Evolutionary conservation across 2,329 filamentous ascomycete genomes (phyloP), one percentile per base, ranked within the genome.

Genomic region (Podosphaera fusca): DNA sequence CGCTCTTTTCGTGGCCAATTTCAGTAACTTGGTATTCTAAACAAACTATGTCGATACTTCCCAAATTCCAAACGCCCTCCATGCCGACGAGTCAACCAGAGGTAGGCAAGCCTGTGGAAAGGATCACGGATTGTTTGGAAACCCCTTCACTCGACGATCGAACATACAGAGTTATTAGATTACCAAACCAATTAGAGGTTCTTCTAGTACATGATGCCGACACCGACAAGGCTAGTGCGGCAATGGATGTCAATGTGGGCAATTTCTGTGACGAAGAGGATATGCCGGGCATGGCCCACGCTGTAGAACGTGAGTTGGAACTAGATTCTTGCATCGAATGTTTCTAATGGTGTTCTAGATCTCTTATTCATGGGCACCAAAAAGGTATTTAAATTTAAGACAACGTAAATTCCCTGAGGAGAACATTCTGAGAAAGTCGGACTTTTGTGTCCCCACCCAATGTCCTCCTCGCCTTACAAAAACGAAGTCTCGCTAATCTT

Each of bases 311-410:
- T 53, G 3, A 38, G 51, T 53, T 38, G 30, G 10, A 30, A 7
- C 12, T 10, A 2, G 36, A 53, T 6, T 2, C 62, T 42, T 14
- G 10, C 10, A 4, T 8, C 3, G 38, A 42, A 12, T 7, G 10
- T 7, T 38, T 10, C 51, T 53, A 14, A 53, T 38, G 7, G 6
- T 21, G 12, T 9, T 5, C 10, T 36, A 53, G 51, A 82, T 76
- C 73, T 95, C 61, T 74, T 98, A 31, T 98, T 98, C 73, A 96
- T 98, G 92, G 92, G 92, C 55, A 98, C 92, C 6, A 84, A 95
- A 70, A 98, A 96, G 75, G 81, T 82, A 69, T 61, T 33, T 21
- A 3, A 9, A 30, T 3, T 29, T 14, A 69, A 61, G 31, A 38
- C 30, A 58, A 21, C 12, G 30, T 9, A 55, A 29, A 30, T 50